Evolutionary conservation across 2,329 filamentous ascomycete genomes (phyloP), one percentile per base, ranked within the genome.

Genomic region (Cladosporium sp.): DNA sequence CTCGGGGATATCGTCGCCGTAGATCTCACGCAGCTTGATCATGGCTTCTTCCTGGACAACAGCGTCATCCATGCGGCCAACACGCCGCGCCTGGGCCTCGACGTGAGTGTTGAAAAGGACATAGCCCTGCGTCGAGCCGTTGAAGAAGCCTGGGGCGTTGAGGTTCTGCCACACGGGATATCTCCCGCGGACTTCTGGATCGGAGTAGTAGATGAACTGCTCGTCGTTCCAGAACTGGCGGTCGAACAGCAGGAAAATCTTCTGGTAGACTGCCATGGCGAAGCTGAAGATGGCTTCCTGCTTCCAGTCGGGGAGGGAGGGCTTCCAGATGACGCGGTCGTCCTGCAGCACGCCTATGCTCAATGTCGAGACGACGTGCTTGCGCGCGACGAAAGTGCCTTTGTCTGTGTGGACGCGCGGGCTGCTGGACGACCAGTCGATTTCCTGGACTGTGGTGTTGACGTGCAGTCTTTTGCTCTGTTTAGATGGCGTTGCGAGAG

Each of bases 201-300:
- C 78, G 0, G 84, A 83, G 67, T 85, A 86, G n/a, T 86, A 77
- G 68, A 83, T 80, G 70, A 81, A 86, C 64, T 86, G 82, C 48
- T 82, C 77, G 0, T 76, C 72, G 70, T 83, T 82, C 89, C 89
- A 91, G 76, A 91, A 91, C 0, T 86, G 84, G 63, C 87, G 79
- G 66, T 87, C 79, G 76, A 91, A 91, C 67, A 90, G 88, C 66
- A 89, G 78, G 76, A 91, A 91, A 67, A 91, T 85, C 73, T 91
- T 91, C 60, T 88, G 91, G 76, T 91, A 91, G 0, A 88, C 90
- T 7, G 86, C 89, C 85, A 91, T 90, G 67, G 82, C 79, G 73
- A 90, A 90, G 43, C 84, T 86, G 3, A 85, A 82, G 60, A 91
- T 89, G 0, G 86, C 85, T 2, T 81, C 82, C 16, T 83, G 79